Evolutionary conservation across 2,329 filamentous ascomycete species (phyloP).

Genomic region (Calonectria fujianensis): DNA sequence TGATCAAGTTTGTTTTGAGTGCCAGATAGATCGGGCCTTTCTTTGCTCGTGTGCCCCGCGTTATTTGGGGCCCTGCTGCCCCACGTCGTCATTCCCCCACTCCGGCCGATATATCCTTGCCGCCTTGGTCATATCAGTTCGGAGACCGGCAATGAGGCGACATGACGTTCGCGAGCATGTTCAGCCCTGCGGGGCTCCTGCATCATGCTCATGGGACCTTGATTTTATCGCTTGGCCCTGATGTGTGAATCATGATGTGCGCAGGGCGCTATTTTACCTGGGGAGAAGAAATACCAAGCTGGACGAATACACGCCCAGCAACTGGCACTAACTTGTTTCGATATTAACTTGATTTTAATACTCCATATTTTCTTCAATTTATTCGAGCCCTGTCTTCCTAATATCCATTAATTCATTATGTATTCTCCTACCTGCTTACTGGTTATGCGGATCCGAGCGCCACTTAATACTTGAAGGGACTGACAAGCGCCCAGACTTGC

Average conservation of each 20-base stretch:
- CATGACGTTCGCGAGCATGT: not conserved
- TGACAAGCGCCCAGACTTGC: not conserved
- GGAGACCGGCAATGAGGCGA: not conserved
- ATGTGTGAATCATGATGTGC: too few relatives aligned
- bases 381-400: not conserved
- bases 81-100: constrained; percentile 46
- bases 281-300: not conserved
- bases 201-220: not conserved
- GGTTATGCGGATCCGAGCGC: not conserved
- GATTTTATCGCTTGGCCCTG: too few relatives aligned
- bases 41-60: constrained; percentile 48
- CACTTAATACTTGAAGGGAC: not conserved
- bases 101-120: constrained; percentile 26
- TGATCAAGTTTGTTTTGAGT: not conserved
- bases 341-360: not conserved
- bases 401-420: not conserved
- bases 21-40: constrained; percentile 28
- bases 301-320: not conserved
- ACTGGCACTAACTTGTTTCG: not conserved
- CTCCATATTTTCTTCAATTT: not conserved
- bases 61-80: constrained; percentile 37
- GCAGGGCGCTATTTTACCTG: not conserved
- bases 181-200: constrained; percentile 1
- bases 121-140: constrained; percentile 30
- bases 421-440: not conserved